These are phyloP conservation scores for Beauveria medogensis DNA, from an alignment of 2,329 filamentous ascomycete genomes.

Conservation along the genomic window DNA sequence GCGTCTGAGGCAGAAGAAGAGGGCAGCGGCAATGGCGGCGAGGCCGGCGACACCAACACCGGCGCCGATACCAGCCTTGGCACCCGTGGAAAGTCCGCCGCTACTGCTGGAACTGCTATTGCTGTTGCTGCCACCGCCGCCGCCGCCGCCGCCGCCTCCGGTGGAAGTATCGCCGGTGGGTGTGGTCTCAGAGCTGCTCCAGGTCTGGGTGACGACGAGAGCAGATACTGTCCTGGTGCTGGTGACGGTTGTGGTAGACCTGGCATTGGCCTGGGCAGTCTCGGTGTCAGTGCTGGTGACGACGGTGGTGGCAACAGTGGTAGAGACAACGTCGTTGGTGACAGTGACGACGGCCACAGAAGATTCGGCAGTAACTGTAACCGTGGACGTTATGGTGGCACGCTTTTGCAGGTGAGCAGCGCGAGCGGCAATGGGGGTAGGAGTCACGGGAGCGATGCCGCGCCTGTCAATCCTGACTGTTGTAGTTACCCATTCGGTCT, in stretches of 20 bases:
- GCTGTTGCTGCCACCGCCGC: conserved; percentile 12
- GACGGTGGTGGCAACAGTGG: conserved; percentile 21
- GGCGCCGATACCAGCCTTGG: conserved; percentile 36
- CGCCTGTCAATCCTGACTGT: conserved; percentile 28
- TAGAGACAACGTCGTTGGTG: conserved; percentile 25
- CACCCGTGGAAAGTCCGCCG: conserved; percentile 31
- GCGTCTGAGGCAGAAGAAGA: conserved; percentile 25
- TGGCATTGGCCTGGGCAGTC: conserved; percentile 27
- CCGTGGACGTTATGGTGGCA: conserved; percentile 23
- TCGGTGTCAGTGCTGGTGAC: conserved; percentile 24
- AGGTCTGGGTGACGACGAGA: conserved; percentile 22
- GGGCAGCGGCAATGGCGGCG: conserved; percentile 21
- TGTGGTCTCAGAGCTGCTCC: conserved; percentile 19
- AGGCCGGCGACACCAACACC: conserved; percentile 31
- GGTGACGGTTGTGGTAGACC: conserved; percentile 30
- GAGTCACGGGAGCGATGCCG: conserved; percentile 13
- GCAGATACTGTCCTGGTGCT: conserved; percentile 22
- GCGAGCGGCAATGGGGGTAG: neutral
- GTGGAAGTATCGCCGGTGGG: conserved; percentile 14
- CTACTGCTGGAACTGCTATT: conserved; percentile 2
- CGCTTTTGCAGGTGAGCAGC: conserved; percentile 24
- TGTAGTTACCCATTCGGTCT: conserved; percentile 26
- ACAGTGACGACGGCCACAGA: conserved; percentile 19
- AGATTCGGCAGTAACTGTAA: conserved; percentile 24
- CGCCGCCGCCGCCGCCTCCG: conserved; percentile 12